phyloP scores from a whole-genome alignment of 108 stramenopile genomes.

The Poteriospumella lacustris region DNA sequence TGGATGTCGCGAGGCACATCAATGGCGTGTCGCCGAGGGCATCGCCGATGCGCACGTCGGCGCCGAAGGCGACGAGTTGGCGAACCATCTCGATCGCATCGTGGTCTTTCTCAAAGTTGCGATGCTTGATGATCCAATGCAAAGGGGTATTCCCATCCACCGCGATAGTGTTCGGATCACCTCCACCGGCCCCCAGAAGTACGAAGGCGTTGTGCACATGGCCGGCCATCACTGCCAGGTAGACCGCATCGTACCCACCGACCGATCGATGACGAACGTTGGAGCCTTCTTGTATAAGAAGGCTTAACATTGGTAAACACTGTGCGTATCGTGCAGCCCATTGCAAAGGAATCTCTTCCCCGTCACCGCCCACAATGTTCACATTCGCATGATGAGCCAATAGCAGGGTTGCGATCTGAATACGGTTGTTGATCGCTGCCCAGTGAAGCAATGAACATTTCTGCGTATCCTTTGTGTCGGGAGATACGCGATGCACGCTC shows the following conservation, averaged over 20 bases:
- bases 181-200: neutral
- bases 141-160: neutral
- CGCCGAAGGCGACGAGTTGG: neutral
- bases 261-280: neutral
- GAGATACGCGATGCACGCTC: neutral
- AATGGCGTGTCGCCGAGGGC: neutral
- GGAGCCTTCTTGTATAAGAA: neutral
- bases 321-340: neutral
- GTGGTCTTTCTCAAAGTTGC: neutral
- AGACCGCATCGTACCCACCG: neutral
- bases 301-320: neutral
- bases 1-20: neutral
- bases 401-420: neutral
- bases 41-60: neutral
- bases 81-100: neutral
- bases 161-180: slow-evolving; percentile 4
- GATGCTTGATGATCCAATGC: neutral
- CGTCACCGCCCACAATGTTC: slow-evolving; percentile 10
- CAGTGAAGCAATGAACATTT: slow-evolving; percentile 20
- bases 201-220: neutral
- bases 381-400: neutral
- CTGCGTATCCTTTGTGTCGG: neutral
- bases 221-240: neutral
- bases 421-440: slow-evolving; percentile 23
- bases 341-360: neutral